Base-by-base conservation (phyloP, 257 asterid species). In the Anisodus acutangulus region DNA sequence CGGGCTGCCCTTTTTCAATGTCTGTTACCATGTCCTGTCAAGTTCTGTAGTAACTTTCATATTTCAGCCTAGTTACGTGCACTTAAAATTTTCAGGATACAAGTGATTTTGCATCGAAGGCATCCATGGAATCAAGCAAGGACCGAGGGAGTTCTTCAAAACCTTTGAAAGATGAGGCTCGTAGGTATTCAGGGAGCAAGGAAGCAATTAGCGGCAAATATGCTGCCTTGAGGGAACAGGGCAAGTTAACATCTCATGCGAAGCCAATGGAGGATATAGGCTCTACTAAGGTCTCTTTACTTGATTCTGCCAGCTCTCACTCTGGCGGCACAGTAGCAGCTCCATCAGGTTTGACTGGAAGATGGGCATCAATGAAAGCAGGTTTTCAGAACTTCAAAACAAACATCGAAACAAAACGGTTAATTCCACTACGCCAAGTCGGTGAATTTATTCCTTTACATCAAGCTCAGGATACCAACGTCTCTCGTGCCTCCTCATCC, bases 311-410 rank as follows among this genome's bases (percentile, higher is more conserved):
- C 70, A 90, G 85, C 90, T 72, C 93, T 26, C 88, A 86, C n/a
- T 79, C 91, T 26, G 87, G 87, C 26, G 68, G 83, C 85, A 68
- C 83, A 47, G 58, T 78, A 57, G 82, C 72, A 13, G 83, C 66
- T 47, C 91, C 93, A 68, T 84, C 92, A 1, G 94, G 97, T 83
- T 87, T 97, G 86, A 94, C 97, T 84, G 91, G 97, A 55, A 93
- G 87, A 86, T 97, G 98, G 99, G 98, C 98, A 11, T 93, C 97
- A 8, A 93, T 97, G 99, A 96, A 96, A 84, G 89, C 95, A 37
- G 98, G 99, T 62, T 93, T 96, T 71, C 98, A 95, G 84, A 90
- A 82, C 55, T 88, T 97, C 54, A 97, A 90, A 85, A 79, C 98
- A 15, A 95, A 88, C 82, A 63, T 97, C 10, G 99, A 91, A 84